Percentiles rank a stretch among this genome's conserved stretches.
phyloP scores from a whole-genome alignment of 1,284 basidiomycete species.

The Trichosporon sp. region DNA sequence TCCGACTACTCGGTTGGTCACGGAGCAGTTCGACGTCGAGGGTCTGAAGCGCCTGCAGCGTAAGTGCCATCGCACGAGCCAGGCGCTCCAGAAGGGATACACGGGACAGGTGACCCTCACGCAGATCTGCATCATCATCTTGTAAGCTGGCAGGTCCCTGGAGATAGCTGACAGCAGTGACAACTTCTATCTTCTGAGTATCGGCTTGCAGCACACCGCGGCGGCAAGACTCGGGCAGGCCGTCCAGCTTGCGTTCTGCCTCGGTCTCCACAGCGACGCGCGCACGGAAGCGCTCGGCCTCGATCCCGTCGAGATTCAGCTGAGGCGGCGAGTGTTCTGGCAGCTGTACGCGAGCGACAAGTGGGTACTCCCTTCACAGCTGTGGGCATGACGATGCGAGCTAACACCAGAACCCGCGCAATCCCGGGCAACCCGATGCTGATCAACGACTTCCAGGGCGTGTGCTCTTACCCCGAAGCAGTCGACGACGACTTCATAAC shows the following conservation, averaged over 20 bases:
- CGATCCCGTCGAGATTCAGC: constrained; percentile 51
- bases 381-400: neutral
- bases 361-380: constrained; percentile 33
- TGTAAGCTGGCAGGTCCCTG: constrained; percentile 37
- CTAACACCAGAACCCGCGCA: constrained; percentile 47
- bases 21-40: constrained; percentile 52
- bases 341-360: constrained; percentile 80
- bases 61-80: constrained; percentile 51
- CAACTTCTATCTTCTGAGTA: constrained; percentile 54
- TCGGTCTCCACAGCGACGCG: constrained; percentile 52
- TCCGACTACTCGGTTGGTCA: constrained; percentile 50
- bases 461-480: constrained; percentile 51
- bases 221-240: constrained; percentile 53
- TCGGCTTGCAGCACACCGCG: constrained; percentile 52
- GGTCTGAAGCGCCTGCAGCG: constrained; percentile 53
- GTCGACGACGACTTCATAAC: constrained; percentile 57
- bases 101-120: constrained; percentile 50
- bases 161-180: constrained; percentile 39
- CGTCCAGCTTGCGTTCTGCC: constrained; percentile 52
- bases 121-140: constrained; percentile 54
- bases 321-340: constrained; percentile 61
- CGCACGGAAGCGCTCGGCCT: constrained; percentile 46
- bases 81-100: constrained; percentile 50
- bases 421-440: constrained; percentile 54
- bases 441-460: constrained; percentile 56